Base-by-base conservation (phyloP, 768 basidiomycete species). In the Panellus pusillus region DNA sequence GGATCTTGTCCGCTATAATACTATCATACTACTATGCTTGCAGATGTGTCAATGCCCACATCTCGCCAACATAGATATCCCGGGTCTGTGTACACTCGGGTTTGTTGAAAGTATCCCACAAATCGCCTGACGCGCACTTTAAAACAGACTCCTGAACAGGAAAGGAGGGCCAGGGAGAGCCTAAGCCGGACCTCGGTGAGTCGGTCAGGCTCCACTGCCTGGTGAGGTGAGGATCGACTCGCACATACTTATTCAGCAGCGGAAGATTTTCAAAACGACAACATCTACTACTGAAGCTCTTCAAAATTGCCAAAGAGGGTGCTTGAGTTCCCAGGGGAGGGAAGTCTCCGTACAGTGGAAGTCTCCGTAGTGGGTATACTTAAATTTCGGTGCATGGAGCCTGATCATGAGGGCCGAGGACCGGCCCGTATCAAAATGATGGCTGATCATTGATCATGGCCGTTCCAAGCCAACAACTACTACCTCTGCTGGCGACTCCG, bases 161-260 rank as follows among this genome's bases (percentile, higher is more conserved):
- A 50, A 55, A 9, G 44, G 46, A 27, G 48, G 19, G 5, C 54
- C 54, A 55, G 5, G 44, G 46, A 27, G 48, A 14, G 5, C 54
- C 54, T 37, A 50, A 41, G 2, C n/a, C 8, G 19, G 18, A 8
- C 5, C 48, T 27, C n/a, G n/a, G n/a, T n/a, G n/a, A n/a, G n/a
- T n/a, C n/a, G n/a, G n/a, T n/a, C n/a, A n/a, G n/a, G n/a, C n/a
- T n/a, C 54, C 54, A 55, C 14, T 13, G 40, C 32, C 43, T 3
- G 0, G 44, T 55, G 4, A 55, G 13, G 3, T 8, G 11, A 13
- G 49, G 46, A 29, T 58, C 17, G 11, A 32, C 37, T 51, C 44
- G 14, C 1, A 44, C 7, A 43, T 14, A n/a, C n/a, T n/a, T n/a
- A 8, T 19, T 6, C 13, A 27, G 8, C 9, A 14, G 17, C 9